phyloP scores from a whole-genome alignment of 495 filamentous ascomycete species.

The Massariosphaeria phaeospora region DNA sequence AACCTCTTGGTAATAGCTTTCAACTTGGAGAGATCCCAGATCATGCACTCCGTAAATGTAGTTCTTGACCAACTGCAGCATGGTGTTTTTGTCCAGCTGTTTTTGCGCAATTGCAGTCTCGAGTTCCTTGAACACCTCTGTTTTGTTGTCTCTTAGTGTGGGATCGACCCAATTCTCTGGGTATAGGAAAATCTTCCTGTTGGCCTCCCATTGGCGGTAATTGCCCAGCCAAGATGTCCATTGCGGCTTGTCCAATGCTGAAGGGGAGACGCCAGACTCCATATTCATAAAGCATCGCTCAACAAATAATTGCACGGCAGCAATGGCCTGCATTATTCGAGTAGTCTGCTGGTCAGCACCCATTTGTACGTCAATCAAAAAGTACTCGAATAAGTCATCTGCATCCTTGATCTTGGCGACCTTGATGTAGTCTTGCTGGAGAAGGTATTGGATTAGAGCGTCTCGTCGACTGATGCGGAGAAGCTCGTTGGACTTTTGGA shows the following conservation, averaged over 20 bases:
- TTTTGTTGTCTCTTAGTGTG: constrained; percentile 42
- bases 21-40: background rate
- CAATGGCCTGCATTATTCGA: constrained; percentile 42
- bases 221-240: constrained; percentile 35
- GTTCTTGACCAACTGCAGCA: background rate
- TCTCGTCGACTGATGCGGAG: background rate
- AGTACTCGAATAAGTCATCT: constrained; percentile 39
- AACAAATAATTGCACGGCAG: constrained; percentile 39
- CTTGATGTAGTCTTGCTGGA: background rate
- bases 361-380: constrained; percentile 43
- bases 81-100: constrained; percentile 14
- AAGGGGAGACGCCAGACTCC: constrained; percentile 25
- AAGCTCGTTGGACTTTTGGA: background rate
- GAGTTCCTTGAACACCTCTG: constrained; percentile 32
- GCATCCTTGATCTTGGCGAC: constrained; percentile 6
- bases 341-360: constrained; percentile 35
- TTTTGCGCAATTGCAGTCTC: constrained; percentile 35
- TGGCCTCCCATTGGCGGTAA: constrained; percentile 39
- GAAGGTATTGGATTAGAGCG: constrained; percentile 1
- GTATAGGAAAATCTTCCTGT: constrained; percentile 41
- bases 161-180: constrained; percentile 45
- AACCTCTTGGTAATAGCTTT: background rate
- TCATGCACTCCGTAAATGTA: background rate
- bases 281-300: constrained; percentile 42
- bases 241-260: constrained; percentile 9